phyloP scores from a whole-genome alignment of 345 rosid genomes.

The Populus euphratica region DNA sequence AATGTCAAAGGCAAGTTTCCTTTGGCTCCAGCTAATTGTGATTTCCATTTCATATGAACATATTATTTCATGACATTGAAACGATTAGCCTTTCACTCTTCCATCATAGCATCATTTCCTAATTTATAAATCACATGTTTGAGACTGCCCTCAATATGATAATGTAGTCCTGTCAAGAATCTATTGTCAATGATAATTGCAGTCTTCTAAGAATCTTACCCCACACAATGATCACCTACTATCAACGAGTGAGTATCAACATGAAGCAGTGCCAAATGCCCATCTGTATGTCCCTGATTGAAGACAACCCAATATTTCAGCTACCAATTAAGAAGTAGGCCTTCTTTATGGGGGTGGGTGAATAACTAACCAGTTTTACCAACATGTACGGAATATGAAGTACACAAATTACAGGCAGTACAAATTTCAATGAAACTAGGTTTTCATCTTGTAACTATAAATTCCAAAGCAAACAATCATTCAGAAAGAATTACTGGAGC shows the following conservation, averaged over 20 bases:
- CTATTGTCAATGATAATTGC: neutral
- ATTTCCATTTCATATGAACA: neutral
- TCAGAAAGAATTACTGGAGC: constrained; percentile 55
- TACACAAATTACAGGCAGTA: too few species aligned
- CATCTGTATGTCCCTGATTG: constrained; percentile 90
- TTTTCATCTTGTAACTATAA: neutral
- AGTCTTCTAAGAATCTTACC: constrained; percentile 50
- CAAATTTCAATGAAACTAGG: too few species aligned
- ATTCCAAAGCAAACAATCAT: neutral
- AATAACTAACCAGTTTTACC: neutral
- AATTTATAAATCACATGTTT: neutral
- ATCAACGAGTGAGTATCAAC: constrained; percentile 60
- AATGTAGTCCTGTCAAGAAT: neutral
- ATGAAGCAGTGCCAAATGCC: constrained; percentile 75
- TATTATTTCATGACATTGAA: neutral
- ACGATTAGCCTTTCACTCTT: too few species aligned
- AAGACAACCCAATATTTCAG: constrained; percentile 5
- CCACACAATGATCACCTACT: constrained; percentile 89
- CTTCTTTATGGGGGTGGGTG: neutral
- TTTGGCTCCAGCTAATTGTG: neutral
- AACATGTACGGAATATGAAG: too few species aligned
- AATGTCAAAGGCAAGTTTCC: neutral
- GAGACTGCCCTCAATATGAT: neutral
- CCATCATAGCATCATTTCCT: neutral
- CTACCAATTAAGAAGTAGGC: neutral